These are phyloP conservation scores for Tolypocladium nubicola DNA, from an alignment of 2,329 filamentous ascomycete genomes.

Conservation along the genomic window DNA sequence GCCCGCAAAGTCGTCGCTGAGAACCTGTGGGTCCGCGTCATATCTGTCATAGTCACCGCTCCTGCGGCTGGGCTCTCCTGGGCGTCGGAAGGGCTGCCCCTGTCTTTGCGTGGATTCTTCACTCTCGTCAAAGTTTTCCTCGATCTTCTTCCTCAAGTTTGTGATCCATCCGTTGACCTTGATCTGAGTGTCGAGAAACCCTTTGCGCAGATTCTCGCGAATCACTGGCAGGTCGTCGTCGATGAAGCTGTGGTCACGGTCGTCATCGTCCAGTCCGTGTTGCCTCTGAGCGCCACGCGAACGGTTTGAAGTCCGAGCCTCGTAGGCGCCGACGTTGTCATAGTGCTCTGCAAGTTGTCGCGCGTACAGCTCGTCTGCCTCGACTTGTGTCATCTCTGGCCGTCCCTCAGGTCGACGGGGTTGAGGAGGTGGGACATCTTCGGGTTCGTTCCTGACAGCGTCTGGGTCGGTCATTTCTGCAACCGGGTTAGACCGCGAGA, in stretches of 20 bases:
- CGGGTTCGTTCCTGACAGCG: slow-evolving; percentile 43
- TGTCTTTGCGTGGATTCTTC: slow-evolving; percentile 30
- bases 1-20: slow-evolving; percentile 79
- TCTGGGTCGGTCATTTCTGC: slow-evolving; percentile 72
- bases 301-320: slow-evolving; percentile 41
- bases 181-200: slow-evolving; percentile 86
- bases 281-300: slow-evolving; percentile 27
- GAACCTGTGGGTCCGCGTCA: slow-evolving; percentile 83
- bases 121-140: slow-evolving; percentile 73
- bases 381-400: slow-evolving; percentile 65
- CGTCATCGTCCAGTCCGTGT: slow-evolving; percentile 34
- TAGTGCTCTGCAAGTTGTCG: slow-evolving; percentile 90
- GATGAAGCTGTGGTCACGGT: slow-evolving; percentile 80
- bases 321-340: slow-evolving; percentile 51
- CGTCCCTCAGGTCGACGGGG: slow-evolving; percentile 64
- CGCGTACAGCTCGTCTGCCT: slow-evolving; percentile 84
- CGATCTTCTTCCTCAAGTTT: slow-evolving; percentile 83
- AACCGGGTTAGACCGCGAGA: not conserved
- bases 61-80: slow-evolving; percentile 52
- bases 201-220: slow-evolving; percentile 84
- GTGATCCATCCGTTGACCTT: slow-evolving; percentile 91
- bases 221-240: slow-evolving; percentile 94
- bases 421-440: slow-evolving; percentile 56
- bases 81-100: slow-evolving; percentile 32
- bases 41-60: slow-evolving; percentile 88